Evolutionary conservation across 257 asterid species (phyloP).

Genomic region (Nicotiana benthamiana): DNA sequence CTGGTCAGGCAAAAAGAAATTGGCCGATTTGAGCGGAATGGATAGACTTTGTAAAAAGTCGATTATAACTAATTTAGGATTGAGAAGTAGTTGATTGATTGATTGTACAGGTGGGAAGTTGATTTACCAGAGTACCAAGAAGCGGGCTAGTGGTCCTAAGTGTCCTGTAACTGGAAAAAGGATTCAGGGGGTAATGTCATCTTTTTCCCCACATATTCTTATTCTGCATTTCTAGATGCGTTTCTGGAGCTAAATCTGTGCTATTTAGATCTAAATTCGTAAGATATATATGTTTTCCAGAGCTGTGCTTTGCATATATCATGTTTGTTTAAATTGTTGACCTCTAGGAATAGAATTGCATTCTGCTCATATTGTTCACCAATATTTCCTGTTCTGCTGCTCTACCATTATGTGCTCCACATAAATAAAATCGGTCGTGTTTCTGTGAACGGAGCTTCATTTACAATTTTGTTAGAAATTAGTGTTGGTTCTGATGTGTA

Average conservation of each 20-base stretch:
- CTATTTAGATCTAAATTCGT: not conserved
- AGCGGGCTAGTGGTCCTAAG: slow-evolving; percentile 18
- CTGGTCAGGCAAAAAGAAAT: no score
- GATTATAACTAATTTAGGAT: not conserved
- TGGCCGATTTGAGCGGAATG: not conserved
- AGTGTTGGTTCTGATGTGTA: not conserved
- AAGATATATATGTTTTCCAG: no score
- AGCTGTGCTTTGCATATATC: not conserved
- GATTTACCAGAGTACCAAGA: slow-evolving; percentile 2
- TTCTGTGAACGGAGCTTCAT: not conserved
- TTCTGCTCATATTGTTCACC: not conserved
- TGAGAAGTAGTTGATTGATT: not conserved
- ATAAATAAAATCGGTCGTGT: not conserved
- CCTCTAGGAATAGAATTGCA: not conserved
- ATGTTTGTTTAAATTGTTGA: not conserved
- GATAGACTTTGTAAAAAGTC: not conserved
- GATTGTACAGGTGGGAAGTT: slow-evolving; percentile 1
- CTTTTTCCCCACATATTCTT: not conserved
- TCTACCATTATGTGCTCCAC: not conserved
- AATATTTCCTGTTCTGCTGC: not conserved
- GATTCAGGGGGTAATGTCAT: slow-evolving; percentile 7
- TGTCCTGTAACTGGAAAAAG: slow-evolving; percentile 20
- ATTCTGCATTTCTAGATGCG: not conserved
- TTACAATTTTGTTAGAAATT: not conserved
- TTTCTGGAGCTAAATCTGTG: not conserved